These are phyloP conservation scores for Corymbia calophylla DNA, from an alignment of 441 rosid species.

Conservation along the genomic window DNA sequence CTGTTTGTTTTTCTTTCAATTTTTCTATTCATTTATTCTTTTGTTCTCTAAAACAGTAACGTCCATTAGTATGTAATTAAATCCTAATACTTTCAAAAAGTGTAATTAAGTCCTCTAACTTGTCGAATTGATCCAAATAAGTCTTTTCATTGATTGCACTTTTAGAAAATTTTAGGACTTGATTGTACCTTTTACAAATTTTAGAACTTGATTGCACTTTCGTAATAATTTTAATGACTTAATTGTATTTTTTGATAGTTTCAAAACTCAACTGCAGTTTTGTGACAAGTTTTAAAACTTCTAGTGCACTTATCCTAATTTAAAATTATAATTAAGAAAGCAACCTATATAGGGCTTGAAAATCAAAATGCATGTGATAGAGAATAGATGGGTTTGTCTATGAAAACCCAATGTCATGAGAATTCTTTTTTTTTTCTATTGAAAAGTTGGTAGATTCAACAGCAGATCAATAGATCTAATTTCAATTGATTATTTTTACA, in stretches of 20 bases:
- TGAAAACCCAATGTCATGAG: not conserved
- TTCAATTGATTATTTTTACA: no score
- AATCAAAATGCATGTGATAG: not conserved
- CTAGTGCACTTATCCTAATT: not conserved
- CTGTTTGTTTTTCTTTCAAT: no score
- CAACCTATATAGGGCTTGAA: not conserved
- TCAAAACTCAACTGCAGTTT: rapidly evolving
- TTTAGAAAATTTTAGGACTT: no score
- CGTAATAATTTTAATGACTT: rapidly evolving
- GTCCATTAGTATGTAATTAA: no score
- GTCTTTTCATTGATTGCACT: rapidly evolving
- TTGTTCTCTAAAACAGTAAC: no score
- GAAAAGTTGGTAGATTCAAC: not conserved
- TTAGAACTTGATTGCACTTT: no score
- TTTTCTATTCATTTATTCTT: no score
- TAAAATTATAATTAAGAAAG: not conserved
- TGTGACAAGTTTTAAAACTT: rapidly evolving
- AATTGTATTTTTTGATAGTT: rapidly evolving
- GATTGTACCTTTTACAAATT: no score
- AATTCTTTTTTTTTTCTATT: not conserved
- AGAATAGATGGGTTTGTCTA: not conserved
- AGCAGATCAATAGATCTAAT: no score
- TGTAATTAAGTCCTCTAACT: no score
- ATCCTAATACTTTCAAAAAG: no score
- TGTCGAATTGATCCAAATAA: no score